A percentile compares a stretch with the other conserved stretches of the same genome.
These are phyloP conservation scores for Dictyostelium purpureum DNA, from an alignment of 78 protist species.

Conservation along the genomic window DNA sequence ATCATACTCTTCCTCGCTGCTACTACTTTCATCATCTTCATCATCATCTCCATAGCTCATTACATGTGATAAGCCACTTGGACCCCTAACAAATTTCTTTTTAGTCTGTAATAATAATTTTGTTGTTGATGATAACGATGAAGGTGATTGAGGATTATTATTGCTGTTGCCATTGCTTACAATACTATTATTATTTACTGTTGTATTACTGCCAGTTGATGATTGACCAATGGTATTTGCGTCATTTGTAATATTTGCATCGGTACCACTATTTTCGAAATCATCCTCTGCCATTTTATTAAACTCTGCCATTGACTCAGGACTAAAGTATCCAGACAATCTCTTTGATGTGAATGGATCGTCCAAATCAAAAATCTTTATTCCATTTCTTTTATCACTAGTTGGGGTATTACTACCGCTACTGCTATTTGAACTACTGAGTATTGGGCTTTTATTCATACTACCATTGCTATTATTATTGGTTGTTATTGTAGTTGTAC, in stretches of 20 bases:
- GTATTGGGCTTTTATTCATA: not conserved
- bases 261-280: not conserved
- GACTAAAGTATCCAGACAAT: not conserved
- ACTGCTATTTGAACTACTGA: not conserved
- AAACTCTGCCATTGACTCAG: not conserved
- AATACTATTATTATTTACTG: not conserved
- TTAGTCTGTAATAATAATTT: not conserved
- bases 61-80: not conserved
- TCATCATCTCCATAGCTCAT: not conserved
- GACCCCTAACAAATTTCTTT: not conserved
- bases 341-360: conserved; percentile 63
- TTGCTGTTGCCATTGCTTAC: not conserved
- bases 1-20: conserved; percentile 43
- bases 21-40: conserved; percentile 27
- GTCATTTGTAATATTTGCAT: not conserved
- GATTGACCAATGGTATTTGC: not conserved
- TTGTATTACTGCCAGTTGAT: not conserved
- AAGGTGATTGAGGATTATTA: not conserved
- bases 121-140: not conserved
- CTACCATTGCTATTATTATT: not conserved
- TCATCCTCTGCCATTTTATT: not conserved
- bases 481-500: too few relatives aligned
- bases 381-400: not conserved
- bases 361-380: conserved; percentile 24
- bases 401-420: conserved; percentile 2